Evolutionary conservation across 805 yeast species (phyloP).

Genomic region (Teunomyces lycoperdinae): DNA sequence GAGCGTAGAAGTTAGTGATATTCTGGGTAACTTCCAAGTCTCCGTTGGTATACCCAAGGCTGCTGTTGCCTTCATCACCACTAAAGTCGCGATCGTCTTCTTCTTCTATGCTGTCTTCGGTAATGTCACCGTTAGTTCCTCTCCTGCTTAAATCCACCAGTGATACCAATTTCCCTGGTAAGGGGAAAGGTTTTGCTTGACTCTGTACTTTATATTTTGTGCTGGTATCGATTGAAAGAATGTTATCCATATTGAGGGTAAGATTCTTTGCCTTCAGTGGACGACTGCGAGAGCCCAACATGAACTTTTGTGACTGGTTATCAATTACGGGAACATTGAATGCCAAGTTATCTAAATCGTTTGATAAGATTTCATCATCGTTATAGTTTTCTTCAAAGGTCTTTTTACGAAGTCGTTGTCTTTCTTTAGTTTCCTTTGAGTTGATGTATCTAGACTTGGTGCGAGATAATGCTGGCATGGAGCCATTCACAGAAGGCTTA

Average conservation of each 20-base stretch:
- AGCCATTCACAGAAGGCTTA: background rate
- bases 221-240: constrained; percentile 19
- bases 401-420: constrained; percentile 36
- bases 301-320: constrained; percentile 32
- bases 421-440: constrained; percentile 36
- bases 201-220: constrained; percentile 19
- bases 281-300: constrained; percentile 5
- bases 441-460: constrained; percentile 34
- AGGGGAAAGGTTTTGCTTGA: constrained; percentile 23
- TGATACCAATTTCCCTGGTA: constrained; percentile 25
- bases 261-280: background rate
- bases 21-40: constrained; percentile 35
- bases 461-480: constrained; percentile 18
- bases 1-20: constrained; percentile 34
- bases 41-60: constrained; percentile 14
- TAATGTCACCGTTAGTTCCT: constrained; percentile 5
- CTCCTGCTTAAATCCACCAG: constrained; percentile 8
- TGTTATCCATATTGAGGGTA: constrained; percentile 4
- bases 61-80: constrained; percentile 11
- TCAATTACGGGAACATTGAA: constrained; percentile 44
- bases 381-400: constrained; percentile 40
- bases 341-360: constrained; percentile 35
- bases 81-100: constrained; percentile 14
- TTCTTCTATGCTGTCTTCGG: constrained; percentile 16
- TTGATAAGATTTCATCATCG: constrained; percentile 37